phyloP scores from a whole-genome alignment of 129 eudicot species.

The Pulicaria dysenterica region DNA sequence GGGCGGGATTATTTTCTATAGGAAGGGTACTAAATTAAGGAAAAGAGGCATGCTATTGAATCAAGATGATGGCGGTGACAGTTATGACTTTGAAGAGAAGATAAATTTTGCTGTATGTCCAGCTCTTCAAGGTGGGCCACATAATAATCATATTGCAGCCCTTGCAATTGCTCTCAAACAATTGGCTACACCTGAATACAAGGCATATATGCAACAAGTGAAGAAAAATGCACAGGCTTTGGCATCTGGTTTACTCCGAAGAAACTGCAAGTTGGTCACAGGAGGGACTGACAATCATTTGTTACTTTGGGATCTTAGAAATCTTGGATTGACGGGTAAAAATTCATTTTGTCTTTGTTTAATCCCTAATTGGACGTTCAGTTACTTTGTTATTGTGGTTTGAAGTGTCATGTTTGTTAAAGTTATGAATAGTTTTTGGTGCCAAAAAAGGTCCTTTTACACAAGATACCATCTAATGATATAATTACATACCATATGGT shows the following conservation, averaged over 20 bases:
- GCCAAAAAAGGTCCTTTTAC: too few species aligned
- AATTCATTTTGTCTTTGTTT: not conserved
- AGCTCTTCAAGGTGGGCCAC: constrained; percentile 97
- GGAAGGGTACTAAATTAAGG: constrained; percentile 76
- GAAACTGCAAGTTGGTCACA: constrained; percentile 80
- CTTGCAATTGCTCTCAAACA: constrained; percentile 94
- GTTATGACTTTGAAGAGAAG: constrained; percentile 86
- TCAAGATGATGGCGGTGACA: constrained; percentile 75
- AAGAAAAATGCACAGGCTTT: constrained; percentile 96
- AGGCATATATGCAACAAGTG: constrained; percentile 89
- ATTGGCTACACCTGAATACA: constrained; percentile 84
- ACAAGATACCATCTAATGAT: too few species aligned
- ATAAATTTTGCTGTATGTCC: constrained; percentile 97
- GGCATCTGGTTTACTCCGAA: constrained; percentile 74
- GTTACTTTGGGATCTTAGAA: constrained; percentile 95
- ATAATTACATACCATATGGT: too few species aligned
- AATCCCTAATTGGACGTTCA: not conserved
- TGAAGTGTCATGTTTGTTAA: too few species aligned
- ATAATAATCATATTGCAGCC: constrained; percentile 94
- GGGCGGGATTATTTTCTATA: constrained; percentile 89
- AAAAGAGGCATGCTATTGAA: constrained; percentile 68
- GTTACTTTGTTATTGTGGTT: too few species aligned
- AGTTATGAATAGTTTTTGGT: too few species aligned
- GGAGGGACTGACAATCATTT: constrained; percentile 99
- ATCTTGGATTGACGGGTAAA: constrained; percentile 78